Conservation (phyloP, 192 early-diverging fungal species). For the Coemansia sp. region DNA sequence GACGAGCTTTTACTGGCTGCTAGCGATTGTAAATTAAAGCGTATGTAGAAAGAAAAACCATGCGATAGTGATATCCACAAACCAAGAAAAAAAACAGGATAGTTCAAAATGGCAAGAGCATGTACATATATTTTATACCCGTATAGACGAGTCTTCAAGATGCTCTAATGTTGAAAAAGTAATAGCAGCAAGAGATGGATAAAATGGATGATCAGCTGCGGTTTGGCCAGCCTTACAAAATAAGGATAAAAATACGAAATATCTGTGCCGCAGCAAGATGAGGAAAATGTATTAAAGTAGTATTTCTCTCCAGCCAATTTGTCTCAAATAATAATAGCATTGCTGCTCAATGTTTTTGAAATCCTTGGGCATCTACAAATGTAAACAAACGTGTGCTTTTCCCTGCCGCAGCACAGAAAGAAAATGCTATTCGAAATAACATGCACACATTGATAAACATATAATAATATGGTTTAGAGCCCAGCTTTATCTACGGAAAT, state of each 20-base stretch:
- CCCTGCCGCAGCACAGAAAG: too few relatives aligned
- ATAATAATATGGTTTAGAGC: too few relatives aligned
- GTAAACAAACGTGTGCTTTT: too few relatives aligned
- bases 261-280: slow-evolving; percentile 3
- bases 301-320: too few relatives aligned
- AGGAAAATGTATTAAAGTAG: neutral
- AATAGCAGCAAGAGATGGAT: neutral
- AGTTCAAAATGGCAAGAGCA: neutral
- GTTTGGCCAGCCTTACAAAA: neutral
- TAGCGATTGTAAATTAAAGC: neutral
- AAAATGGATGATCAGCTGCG: neutral
- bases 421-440: too few relatives aligned
- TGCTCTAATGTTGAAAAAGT: neutral
- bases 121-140: too few relatives aligned
- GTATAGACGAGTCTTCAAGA: too few relatives aligned
- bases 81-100: neutral
- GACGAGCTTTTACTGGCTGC: too few relatives aligned
- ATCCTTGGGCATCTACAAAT: too few relatives aligned
- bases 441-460: too few relatives aligned
- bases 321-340: neutral
- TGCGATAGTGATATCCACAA: neutral
- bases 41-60: neutral
- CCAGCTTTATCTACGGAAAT: too few relatives aligned
- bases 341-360: too few relatives aligned
- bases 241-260: neutral